Conservation (phyloP, 805 yeast species). For the Hanseniaspora pseudoguilliermondii region DNA sequence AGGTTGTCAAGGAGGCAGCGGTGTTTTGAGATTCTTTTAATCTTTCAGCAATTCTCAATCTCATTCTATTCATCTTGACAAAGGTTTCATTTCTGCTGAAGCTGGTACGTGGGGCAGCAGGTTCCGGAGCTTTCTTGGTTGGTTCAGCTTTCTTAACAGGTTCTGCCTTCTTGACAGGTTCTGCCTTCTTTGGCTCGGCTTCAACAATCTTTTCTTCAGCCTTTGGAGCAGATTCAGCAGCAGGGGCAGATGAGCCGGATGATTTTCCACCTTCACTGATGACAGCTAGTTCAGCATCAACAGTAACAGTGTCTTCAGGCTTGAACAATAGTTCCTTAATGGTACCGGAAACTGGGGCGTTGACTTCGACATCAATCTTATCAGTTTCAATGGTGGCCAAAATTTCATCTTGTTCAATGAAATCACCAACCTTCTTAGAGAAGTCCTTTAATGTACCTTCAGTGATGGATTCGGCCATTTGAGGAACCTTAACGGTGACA, state of each 20-base stretch:
- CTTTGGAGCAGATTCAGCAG: slow-evolving; percentile 35
- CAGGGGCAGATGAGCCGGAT: slow-evolving; percentile 35
- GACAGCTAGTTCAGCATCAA: slow-evolving; percentile 82
- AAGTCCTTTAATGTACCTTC: slow-evolving; percentile 81
- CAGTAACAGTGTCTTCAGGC: slow-evolving; percentile 87
- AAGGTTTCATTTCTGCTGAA: slow-evolving; percentile 79
- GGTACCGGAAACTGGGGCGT: slow-evolving; percentile 86
- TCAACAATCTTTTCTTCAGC: slow-evolving; percentile 21
- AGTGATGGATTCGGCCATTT: slow-evolving; percentile 95
- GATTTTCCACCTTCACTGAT: slow-evolving; percentile 66
- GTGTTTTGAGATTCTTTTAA: slow-evolving; percentile 98
- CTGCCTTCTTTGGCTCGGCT: slow-evolving; percentile 22
- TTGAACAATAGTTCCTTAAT: slow-evolving; percentile 67
- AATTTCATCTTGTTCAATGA: slow-evolving; percentile 71
- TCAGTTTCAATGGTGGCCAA: slow-evolving; percentile 96
- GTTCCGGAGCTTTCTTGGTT: slow-evolving; percentile 18
- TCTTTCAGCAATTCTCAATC: slow-evolving; percentile 96
- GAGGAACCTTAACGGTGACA: slow-evolving; percentile 72
- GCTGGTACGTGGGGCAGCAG: slow-evolving; percentile 22
- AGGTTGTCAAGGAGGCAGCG: slow-evolving; percentile 93
- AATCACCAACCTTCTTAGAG: slow-evolving; percentile 73
- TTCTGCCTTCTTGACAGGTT: slow-evolving; percentile 27
- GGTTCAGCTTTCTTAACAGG: slow-evolving; percentile 19
- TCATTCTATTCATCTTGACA: slow-evolving; percentile 98
- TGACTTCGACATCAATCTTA: slow-evolving; percentile 93